A percentile compares a stretch with the other conserved stretches of the same genome.
Conservation (phyloP, 2,329 filamentous ascomycete species). For the Penicillium sp. region DNA sequence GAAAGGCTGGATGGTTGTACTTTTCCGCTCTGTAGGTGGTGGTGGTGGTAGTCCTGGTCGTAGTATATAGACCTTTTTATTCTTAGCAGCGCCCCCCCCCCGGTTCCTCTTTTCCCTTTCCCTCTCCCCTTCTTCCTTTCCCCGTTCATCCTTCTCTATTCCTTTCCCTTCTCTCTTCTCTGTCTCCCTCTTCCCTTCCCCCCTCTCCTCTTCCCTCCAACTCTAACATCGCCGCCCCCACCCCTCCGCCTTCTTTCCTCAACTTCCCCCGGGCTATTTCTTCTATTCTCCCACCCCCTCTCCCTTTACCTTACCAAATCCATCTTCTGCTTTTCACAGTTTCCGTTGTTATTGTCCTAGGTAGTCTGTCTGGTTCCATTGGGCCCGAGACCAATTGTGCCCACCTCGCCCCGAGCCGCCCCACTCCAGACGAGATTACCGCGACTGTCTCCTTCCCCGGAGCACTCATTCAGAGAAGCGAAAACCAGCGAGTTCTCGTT, state of each 20-base stretch:
- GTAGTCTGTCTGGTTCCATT: not conserved
- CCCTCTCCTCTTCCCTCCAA: not conserved
- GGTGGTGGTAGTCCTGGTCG: too few relatives aligned
- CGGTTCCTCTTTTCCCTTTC: slow-evolving; percentile 1
- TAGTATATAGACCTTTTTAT: not conserved
- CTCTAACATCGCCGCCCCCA: not conserved
- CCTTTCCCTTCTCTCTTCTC: slow-evolving; percentile 11
- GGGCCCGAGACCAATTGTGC: slow-evolving; percentile 3
- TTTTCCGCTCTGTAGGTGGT: too few relatives aligned
- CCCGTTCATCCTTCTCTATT: slow-evolving; percentile 11
- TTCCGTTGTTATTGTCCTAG: too few relatives aligned
- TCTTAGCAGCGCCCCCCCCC: slow-evolving; percentile 14
- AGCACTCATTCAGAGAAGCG: too few relatives aligned
- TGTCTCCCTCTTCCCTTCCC: slow-evolving; percentile 5
- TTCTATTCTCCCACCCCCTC: not conserved
- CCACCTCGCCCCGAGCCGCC: slow-evolving; percentile 7
- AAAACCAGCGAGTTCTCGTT: too few relatives aligned
- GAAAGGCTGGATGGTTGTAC: not conserved
- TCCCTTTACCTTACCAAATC: too few relatives aligned
- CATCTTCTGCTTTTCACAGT: too few relatives aligned
- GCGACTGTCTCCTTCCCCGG: slow-evolving; percentile 7
- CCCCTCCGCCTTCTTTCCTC: not conserved
- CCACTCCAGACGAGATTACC: slow-evolving; percentile 20
- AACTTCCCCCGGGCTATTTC: not conserved
- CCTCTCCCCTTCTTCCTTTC: slow-evolving; percentile 6